Evolutionary conservation across 2,329 filamentous ascomycete genomes (phyloP).

Genomic region (Diaporthe humulicola): DNA sequence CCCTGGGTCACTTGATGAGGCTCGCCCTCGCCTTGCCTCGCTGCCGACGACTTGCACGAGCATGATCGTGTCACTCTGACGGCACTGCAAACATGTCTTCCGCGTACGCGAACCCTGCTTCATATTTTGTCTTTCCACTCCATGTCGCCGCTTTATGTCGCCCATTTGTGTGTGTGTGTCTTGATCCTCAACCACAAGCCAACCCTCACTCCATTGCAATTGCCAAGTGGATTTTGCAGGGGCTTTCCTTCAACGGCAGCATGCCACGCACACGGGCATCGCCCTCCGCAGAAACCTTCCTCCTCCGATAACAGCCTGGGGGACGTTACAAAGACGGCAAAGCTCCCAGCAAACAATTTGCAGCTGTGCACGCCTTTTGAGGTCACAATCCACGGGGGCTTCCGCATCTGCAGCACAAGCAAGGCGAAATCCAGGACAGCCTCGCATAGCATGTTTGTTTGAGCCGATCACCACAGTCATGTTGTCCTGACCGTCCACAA

Average conservation of each 20-base stretch:
- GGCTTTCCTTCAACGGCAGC: neutral
- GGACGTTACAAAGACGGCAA: neutral
- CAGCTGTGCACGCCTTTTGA: too few species aligned
- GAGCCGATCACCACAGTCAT: too few species aligned
- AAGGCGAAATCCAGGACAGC: neutral
- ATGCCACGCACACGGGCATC: neutral
- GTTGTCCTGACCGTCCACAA: neutral
- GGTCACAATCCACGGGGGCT: neutral
- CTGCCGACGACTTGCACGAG: conserved; percentile 10
- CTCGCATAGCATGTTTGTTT: neutral
- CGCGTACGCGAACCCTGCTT: conserved; percentile 34
- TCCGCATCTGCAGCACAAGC: neutral
- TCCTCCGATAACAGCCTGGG: neutral
- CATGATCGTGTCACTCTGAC: conserved; percentile 28
- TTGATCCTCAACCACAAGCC: conserved; percentile 5
- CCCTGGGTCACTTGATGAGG: conserved; percentile 33
- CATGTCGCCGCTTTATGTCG: neutral
- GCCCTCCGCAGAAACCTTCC: neutral
- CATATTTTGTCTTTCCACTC: neutral
- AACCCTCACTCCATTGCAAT: neutral
- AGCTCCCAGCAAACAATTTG: neutral
- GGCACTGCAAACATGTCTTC: conserved; percentile 35
- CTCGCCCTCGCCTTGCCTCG: conserved; percentile 28
- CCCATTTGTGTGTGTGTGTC: neutral
- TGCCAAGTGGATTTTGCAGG: conserved; percentile 24